Percentiles rank a stretch among this genome's conserved stretches.
phyloP scores from a whole-genome alignment of 257 asterid species.

The Salvia hispanica region DNA sequence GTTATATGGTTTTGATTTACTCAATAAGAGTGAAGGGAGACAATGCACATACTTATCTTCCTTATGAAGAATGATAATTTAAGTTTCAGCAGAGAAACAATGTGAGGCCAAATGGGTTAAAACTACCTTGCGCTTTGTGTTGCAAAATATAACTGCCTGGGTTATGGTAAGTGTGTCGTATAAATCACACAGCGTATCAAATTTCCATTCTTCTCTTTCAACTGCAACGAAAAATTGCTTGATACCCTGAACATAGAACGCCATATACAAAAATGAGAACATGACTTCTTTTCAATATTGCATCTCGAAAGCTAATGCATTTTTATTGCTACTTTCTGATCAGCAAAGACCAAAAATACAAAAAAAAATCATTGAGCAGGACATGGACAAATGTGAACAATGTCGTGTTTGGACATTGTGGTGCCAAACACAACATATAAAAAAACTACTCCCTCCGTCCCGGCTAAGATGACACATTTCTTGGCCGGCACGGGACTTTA shows the following conservation, averaged over 20 bases:
- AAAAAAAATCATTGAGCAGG: not conserved
- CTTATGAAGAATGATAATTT: not conserved
- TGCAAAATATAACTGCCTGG: conserved; percentile 96
- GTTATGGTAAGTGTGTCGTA: conserved; percentile 94
- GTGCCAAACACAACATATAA: not conserved
- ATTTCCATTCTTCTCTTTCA: conserved; percentile 93
- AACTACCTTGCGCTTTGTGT: conserved; percentile 86
- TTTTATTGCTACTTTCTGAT: not conserved
- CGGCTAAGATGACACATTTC: no score
- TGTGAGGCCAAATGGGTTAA: not conserved
- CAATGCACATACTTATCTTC: not conserved
- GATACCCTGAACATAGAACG: conserved; percentile 58
- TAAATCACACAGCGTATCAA: conserved; percentile 86
- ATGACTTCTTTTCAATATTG: conserved; percentile 4
- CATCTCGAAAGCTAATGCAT: conserved; percentile 14
- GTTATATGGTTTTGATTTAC: not conserved
- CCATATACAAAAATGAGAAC: conserved; percentile 1
- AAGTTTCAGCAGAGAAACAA: conserved; percentile 3
- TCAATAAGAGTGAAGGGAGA: not conserved
- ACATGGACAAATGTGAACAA: not conserved
- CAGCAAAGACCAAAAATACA: no score
- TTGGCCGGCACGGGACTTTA: no score
- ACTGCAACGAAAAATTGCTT: conserved; percentile 95
- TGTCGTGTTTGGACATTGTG: no score
- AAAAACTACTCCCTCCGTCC: no score